Evolutionary conservation across 495 filamentous ascomycete species (phyloP), one percentile per base, ranked within the genome.

Genomic region (Hypoxylon rickii): DNA sequence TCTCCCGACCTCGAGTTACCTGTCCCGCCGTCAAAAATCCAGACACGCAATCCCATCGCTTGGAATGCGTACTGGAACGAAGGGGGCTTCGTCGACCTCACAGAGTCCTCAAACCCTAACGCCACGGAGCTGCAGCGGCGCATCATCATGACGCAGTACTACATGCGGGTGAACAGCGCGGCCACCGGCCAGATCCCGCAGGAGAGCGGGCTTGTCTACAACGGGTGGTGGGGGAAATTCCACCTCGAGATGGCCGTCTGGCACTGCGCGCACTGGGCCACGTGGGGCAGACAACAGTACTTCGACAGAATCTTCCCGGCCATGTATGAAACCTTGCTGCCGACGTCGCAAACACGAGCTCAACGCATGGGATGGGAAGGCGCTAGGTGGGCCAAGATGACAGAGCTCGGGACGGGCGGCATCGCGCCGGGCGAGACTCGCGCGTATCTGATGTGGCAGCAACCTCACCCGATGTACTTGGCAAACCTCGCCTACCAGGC

Each of bases 91-190:
- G 62, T 79, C 16, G 72, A 78, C 43, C 68, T 81, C 20, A 72
- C 73, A 0, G 55, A 58, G 19, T 65, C 63, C 10, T 48, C 53
- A 1, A 71, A 70, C 26, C 54, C 69, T 1, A 69, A 68, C 19
- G 75, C 79, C 1, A 66, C 65, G 2, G 73, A 76, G 21, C 68
- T 82, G 13, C 79, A 80, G 51, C 69, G 74, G 7, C 73, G 77
- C 29, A 79, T 76, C 32, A 65, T 81, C 40, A 64, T 73, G 48
- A 77, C 79, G 11, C 76, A 76, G 43, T 82, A 80, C 57, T 72
- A 78, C n/a, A 64, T 76, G 7, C 68, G 75, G 3, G 70, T 80
- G 21, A 81, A 81, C 59, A 67, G 61, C 12, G 72, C 72, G 1
- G 49, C 38, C 4, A 55, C 44, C 1, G 67, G 69, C 13, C 49